Conservation (phyloP, 2,329 filamentous ascomycete species). For the Ilyonectria sp. region DNA sequence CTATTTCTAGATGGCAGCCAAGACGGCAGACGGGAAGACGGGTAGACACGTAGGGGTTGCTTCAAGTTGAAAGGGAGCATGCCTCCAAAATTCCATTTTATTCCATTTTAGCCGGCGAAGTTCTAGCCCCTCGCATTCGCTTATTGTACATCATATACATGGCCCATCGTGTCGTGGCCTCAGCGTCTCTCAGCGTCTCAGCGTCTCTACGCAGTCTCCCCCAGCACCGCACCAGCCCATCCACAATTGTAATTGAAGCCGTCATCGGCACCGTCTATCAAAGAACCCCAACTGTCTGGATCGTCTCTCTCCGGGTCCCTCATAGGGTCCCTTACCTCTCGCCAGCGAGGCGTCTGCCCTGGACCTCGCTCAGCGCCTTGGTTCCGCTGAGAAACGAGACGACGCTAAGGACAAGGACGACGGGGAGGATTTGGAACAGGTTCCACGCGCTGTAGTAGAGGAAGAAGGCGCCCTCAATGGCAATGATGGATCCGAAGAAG, state of each 20-base stretch:
- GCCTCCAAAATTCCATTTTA: constrained; percentile 21
- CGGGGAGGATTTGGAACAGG: constrained; percentile 89
- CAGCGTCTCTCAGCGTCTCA: constrained; percentile 2
- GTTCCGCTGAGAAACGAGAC: constrained; percentile 89
- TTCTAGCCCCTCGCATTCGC: constrained; percentile 27
- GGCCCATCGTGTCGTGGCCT: constrained; percentile 20
- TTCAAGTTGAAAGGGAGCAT: not conserved
- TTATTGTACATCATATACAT: constrained; percentile 36
- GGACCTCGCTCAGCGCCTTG: constrained; percentile 92
- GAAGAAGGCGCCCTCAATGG: constrained; percentile 93
- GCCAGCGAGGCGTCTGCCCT: constrained; percentile 86
- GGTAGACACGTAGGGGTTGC: not conserved
- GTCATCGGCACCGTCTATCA: constrained; percentile 15
- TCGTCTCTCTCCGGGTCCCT: not conserved
- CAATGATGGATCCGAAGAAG: constrained; percentile 90
- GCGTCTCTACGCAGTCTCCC: constrained; percentile 10
- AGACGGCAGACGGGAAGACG: not conserved
- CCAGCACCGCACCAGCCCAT: constrained; percentile 5
- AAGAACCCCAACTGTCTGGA: constrained; percentile 9
- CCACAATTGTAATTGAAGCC: constrained; percentile 3
- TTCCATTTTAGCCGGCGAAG: constrained; percentile 26
- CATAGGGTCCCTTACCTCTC: constrained; percentile 62
- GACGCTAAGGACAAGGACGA: constrained; percentile 75
- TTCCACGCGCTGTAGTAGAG: constrained; percentile 95
- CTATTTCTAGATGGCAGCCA: not conserved